Evolutionary conservation across 2,329 filamentous ascomycete species (phyloP).

Genomic region (Pseudodiploospora longispora): DNA sequence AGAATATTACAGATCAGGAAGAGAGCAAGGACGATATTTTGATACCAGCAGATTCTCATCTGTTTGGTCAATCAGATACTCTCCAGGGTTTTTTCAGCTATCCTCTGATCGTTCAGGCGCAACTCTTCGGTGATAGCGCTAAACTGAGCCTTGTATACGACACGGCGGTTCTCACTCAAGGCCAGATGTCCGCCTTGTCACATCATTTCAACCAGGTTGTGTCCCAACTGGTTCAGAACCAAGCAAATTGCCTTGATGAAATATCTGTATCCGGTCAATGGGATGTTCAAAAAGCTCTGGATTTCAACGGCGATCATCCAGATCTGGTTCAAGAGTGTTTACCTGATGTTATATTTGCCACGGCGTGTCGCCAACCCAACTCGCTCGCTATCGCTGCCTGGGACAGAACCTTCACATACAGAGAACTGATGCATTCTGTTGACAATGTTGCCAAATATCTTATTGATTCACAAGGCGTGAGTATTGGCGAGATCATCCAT

Average conservation of each 20-base stretch:
- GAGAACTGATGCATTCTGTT: slow-evolving; percentile 6
- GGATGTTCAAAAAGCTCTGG: not conserved
- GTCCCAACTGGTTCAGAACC: not conserved
- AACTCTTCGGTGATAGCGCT: not conserved
- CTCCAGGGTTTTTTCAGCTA: not conserved
- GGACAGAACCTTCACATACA: slow-evolving; percentile 1
- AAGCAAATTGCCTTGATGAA: not conserved
- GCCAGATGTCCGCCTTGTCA: not conserved
- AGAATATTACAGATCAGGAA: not conserved
- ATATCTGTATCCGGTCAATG: not conserved
- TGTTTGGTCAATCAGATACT: not conserved
- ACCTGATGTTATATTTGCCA: not conserved
- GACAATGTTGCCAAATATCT: slow-evolving; percentile 4
- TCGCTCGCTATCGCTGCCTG: slow-evolving; percentile 4
- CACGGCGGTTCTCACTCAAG: not conserved
- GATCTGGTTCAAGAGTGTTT: not conserved
- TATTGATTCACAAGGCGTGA: not conserved
- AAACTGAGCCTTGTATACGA: not conserved
- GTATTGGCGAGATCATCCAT: not conserved
- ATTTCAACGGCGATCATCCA: too few relatives aligned
- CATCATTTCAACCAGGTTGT: not conserved
- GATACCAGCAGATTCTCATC: not conserved
- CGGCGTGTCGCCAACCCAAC: not conserved
- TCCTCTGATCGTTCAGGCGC: not conserved
- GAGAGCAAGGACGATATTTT: too few relatives aligned